Evolutionary conservation across 2,329 filamentous ascomycete species (phyloP).

Genomic region (Graphium sp.): DNA sequence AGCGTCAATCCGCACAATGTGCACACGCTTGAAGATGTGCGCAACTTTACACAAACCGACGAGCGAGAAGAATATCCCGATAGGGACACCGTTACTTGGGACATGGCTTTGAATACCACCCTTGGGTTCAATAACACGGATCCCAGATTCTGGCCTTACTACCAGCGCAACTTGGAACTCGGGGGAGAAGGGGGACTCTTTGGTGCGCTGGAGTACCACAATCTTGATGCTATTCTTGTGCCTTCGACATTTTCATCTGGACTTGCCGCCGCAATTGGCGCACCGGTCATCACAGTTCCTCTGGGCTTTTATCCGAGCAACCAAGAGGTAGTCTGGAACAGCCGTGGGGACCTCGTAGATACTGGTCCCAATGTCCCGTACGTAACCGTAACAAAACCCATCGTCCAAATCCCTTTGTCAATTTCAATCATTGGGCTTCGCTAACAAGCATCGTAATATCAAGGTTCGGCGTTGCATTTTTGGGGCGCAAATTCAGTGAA

Average conservation of each 20-base stretch:
- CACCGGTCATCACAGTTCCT: slow-evolving; percentile 43
- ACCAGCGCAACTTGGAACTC: slow-evolving; percentile 39
- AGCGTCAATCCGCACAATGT: slow-evolving; percentile 40
- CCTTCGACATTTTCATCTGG: slow-evolving; percentile 23
- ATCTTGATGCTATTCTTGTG: slow-evolving; percentile 41
- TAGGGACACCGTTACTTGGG: slow-evolving; percentile 41
- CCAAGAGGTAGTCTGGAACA: slow-evolving; percentile 5
- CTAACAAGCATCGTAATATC: not conserved
- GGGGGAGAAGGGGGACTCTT: slow-evolving; percentile 43
- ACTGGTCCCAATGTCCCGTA: slow-evolving; percentile 8
- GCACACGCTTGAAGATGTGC: slow-evolving; percentile 29
- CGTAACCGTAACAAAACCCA: too few species aligned
- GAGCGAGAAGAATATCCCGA: slow-evolving; percentile 40
- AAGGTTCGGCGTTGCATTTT: slow-evolving; percentile 43
- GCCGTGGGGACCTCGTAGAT: slow-evolving; percentile 6
- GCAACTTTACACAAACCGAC: slow-evolving; percentile 34
- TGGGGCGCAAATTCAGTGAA: slow-evolving; percentile 42
- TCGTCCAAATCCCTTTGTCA: not conserved
- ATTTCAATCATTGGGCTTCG: not conserved
- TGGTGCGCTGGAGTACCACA: slow-evolving; percentile 34
- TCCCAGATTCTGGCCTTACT: slow-evolving; percentile 34
- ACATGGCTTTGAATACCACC: slow-evolving; percentile 26
- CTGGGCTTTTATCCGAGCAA: slow-evolving; percentile 25
- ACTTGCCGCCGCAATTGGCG: slow-evolving; percentile 9
- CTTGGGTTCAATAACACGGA: slow-evolving; percentile 37